A percentile compares a stretch with the other conserved stretches of the same genome.
These are phyloP conservation scores for Phytophthora pluvialis DNA, from an alignment of 352 stramenopile genomes.

Conservation along the genomic window DNA sequence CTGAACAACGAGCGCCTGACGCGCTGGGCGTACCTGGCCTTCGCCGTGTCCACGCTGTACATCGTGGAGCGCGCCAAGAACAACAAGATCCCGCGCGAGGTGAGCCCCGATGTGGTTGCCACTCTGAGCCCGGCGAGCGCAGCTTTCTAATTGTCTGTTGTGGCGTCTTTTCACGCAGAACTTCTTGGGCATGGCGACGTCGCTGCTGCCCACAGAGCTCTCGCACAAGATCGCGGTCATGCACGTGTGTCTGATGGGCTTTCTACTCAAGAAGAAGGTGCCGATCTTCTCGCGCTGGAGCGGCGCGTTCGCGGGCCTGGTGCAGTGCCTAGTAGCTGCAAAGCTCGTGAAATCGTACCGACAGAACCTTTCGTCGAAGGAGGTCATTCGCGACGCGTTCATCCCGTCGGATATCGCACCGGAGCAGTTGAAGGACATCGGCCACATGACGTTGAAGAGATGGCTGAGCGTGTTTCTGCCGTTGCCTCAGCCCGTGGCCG, in stretches of 20 bases:
- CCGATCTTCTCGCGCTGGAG: constrained; percentile 62
- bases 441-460: constrained; percentile 46
- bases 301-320: constrained; percentile 46
- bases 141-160: constrained; percentile 10
- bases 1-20: constrained; percentile 40
- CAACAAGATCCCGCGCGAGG: constrained; percentile 50
- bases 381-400: constrained; percentile 48
- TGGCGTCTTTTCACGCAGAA: constrained; percentile 33
- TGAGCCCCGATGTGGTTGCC: constrained; percentile 10
- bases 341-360: constrained; percentile 50
- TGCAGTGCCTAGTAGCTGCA: constrained; percentile 53
- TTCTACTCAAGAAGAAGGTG: constrained; percentile 50
- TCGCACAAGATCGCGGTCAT: constrained; percentile 54
- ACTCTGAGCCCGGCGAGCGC: not conserved
- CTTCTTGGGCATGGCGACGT: constrained; percentile 47
- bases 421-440: constrained; percentile 43
- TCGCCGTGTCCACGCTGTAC: constrained; percentile 47
- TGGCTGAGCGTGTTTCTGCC: constrained; percentile 65
- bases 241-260: constrained; percentile 45
- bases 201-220: constrained; percentile 57
- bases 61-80: constrained; percentile 48
- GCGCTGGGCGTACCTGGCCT: constrained; percentile 51
- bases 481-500: constrained; percentile 54
- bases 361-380: constrained; percentile 53
- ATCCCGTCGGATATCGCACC: constrained; percentile 38